These are phyloP conservation scores for Cyclotella baltica DNA, from an alignment of 108 stramenopile genomes.

Conservation along the genomic window DNA sequence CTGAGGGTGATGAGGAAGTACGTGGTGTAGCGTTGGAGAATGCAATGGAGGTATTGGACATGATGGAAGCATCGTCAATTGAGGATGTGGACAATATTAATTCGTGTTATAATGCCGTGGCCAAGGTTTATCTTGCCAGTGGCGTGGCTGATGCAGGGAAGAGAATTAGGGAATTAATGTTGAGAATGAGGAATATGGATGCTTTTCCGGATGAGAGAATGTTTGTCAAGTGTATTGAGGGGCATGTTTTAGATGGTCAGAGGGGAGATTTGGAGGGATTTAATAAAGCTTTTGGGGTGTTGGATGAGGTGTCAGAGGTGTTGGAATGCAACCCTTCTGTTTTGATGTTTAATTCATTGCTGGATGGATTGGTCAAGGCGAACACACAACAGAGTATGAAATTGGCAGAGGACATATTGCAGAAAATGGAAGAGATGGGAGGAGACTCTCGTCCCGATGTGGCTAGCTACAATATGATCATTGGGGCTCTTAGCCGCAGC, in stretches of 20 bases:
- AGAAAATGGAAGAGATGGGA: conserved; percentile 33
- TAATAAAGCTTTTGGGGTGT: conserved; percentile 19
- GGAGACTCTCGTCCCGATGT: conserved; percentile 50
- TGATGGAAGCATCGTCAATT: conserved; percentile 35
- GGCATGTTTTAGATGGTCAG: conserved; percentile 12
- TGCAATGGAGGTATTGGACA: conserved; percentile 37
- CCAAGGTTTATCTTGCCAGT: conserved; percentile 35
- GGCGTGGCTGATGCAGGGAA: conserved; percentile 20
- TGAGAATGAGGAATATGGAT: conserved; percentile 48
- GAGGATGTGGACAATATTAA: conserved; percentile 25
- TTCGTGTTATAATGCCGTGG: conserved; percentile 49
- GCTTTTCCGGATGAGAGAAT: conserved; percentile 36
- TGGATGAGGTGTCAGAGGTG: conserved; percentile 22
- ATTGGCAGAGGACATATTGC: conserved; percentile 40
- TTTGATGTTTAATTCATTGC: conserved; percentile 38
- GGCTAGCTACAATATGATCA: conserved; percentile 51
- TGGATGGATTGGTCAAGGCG: conserved; percentile 25
- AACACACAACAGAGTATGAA: conserved; percentile 15
- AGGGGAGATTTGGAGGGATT: conserved; percentile 8
- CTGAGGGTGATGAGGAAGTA: neutral
- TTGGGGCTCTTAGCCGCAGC: conserved; percentile 33
- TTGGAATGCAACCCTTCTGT: conserved; percentile 21
- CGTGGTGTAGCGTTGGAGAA: conserved; percentile 26
- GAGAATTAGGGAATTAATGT: conserved; percentile 34
- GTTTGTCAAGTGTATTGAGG: conserved; percentile 28